A percentile compares a stretch with the other conserved stretches of the same genome.
Evolutionary conservation across 495 filamentous ascomycete genomes (phyloP).

Genomic region (Penicillium goetzii): DNA sequence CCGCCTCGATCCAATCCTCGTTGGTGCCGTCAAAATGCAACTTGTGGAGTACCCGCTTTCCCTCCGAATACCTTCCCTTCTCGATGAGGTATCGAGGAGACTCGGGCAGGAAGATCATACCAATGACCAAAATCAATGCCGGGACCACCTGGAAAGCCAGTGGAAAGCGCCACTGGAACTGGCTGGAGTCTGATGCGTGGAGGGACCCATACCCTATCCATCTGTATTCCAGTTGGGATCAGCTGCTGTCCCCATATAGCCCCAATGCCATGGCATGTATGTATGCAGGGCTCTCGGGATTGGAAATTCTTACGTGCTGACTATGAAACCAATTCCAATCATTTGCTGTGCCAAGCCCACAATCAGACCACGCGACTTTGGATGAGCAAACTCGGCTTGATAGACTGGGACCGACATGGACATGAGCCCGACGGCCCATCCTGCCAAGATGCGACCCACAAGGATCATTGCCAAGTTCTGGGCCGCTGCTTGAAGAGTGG

Average conservation of each 20-base stretch:
- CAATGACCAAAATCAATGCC: conserved; percentile 46
- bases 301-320: conserved; percentile 43
- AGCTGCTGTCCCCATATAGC: background rate
- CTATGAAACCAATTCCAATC: conserved; percentile 59
- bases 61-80: conserved; percentile 49
- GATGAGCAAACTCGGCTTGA: conserved; percentile 57
- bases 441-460: conserved; percentile 63
- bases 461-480: conserved; percentile 61
- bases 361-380: conserved; percentile 57
- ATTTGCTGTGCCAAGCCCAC: conserved; percentile 64
- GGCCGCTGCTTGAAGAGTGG: conserved; percentile 58
- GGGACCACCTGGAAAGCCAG: conserved; percentile 57
- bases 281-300: background rate
- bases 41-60: conserved; percentile 51
- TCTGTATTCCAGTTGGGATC: conserved; percentile 25
- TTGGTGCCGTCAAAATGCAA: conserved; percentile 55
- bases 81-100: conserved; percentile 60
- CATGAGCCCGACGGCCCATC: conserved; percentile 63
- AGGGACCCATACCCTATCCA: conserved; percentile 61
- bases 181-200: conserved; percentile 42
- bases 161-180: conserved; percentile 60
- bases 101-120: conserved; percentile 58
- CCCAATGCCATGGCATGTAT: background rate
- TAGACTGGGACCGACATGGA: conserved; percentile 63
- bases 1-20: conserved; percentile 51